These are phyloP conservation scores for Parmelia sp. DNA, from an alignment of 495 filamentous ascomycete genomes.

Conservation along the genomic window DNA sequence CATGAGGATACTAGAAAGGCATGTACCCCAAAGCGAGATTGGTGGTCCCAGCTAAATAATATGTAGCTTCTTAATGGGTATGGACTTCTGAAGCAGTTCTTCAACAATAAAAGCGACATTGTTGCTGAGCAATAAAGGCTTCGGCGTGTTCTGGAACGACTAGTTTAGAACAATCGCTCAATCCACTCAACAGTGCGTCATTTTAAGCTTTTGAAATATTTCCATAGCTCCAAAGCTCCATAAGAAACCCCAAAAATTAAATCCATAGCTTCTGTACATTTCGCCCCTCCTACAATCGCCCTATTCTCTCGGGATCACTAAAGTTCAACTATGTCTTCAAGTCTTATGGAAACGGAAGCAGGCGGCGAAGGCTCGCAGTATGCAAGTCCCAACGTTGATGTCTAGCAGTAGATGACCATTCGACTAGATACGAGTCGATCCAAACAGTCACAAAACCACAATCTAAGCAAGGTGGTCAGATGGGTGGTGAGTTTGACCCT, in stretches of 20 bases:
- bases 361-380: constrained; percentile 61
- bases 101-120: background rate
- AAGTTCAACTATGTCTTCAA: constrained; percentile 23
- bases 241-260: background rate
- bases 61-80: constrained; percentile 75
- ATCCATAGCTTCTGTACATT: background rate
- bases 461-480: constrained; percentile 51
- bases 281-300: background rate
- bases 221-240: background rate
- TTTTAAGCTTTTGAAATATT: constrained; percentile 8
- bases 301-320: background rate
- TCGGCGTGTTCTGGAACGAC: constrained; percentile 8
- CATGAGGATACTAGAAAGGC: constrained; percentile 88
- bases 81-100: constrained; percentile 59
- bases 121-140: background rate
- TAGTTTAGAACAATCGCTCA: constrained; percentile 14
- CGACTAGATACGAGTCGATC: constrained; percentile 55
- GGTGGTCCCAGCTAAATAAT: constrained; percentile 17
- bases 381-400: constrained; percentile 13
- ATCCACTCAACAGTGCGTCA: constrained; percentile 15
- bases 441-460: constrained; percentile 42
- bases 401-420: constrained; percentile 10
- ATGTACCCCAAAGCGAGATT: constrained; percentile 21
- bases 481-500: constrained; percentile 43
- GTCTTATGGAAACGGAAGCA: constrained; percentile 52